These are phyloP conservation scores for Komagataea norvegica DNA, from an alignment of 1,139 yeast genomes.

Conservation along the genomic window DNA sequence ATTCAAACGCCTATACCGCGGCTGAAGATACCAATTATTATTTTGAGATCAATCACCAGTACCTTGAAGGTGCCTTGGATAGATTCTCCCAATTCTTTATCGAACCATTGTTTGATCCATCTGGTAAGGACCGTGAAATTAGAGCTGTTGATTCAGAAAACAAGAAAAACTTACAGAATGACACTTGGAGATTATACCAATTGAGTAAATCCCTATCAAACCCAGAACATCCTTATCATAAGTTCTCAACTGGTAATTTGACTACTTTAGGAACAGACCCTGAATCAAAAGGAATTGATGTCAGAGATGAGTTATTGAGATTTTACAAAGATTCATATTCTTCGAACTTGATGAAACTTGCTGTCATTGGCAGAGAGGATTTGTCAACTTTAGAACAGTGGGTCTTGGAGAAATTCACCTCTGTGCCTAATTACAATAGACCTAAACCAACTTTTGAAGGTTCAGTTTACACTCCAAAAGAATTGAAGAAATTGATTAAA, in stretches of 20 bases:
- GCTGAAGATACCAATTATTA: slow-evolving; percentile 87
- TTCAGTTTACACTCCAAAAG: slow-evolving; percentile 38
- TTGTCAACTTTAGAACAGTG: slow-evolving; percentile 66
- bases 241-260: slow-evolving; percentile 72
- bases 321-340: slow-evolving; percentile 63
- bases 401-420: slow-evolving; percentile 65
- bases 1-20: slow-evolving; percentile 82
- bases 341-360: slow-evolving; percentile 80
- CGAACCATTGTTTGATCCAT: slow-evolving; percentile 71
- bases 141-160: slow-evolving; percentile 95
- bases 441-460: slow-evolving; percentile 47
- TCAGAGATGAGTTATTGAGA: slow-evolving; percentile 59
- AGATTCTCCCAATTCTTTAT: slow-evolving; percentile 91
- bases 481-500: slow-evolving; percentile 50
- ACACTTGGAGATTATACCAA: slow-evolving; percentile 84
- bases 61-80: slow-evolving; percentile 83
- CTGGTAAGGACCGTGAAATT: slow-evolving; percentile 87
- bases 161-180: slow-evolving; percentile 88
- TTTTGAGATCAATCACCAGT: slow-evolving; percentile 75
- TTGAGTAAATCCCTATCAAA: slow-evolving; percentile 72
- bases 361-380: slow-evolving; percentile 76
- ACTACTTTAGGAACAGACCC: slow-evolving; percentile 59
- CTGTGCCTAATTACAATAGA: slow-evolving; percentile 52
- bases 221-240: slow-evolving; percentile 65
- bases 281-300: slow-evolving; percentile 43